phyloP scores from a whole-genome alignment of 1,284 basidiomycete genomes.

The Apiotrichum siamense region DNA sequence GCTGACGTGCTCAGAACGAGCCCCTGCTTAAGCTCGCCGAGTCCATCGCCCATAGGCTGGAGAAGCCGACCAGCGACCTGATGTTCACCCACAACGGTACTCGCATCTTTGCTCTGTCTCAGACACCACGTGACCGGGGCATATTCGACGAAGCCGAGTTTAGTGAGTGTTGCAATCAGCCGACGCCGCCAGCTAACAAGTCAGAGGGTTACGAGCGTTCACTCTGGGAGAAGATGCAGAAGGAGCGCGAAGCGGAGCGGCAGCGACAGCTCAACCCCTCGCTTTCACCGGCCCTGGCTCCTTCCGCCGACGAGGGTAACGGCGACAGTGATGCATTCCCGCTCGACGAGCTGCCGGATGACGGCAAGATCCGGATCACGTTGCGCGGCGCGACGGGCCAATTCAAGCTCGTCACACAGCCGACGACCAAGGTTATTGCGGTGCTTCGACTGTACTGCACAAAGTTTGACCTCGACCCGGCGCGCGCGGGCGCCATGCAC shows the following conservation, averaged over 20 bases:
- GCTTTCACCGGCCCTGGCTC: background rate
- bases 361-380: conserved; percentile 1
- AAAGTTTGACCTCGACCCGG: conserved; percentile 5
- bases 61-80: conserved; percentile 23
- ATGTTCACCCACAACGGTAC: conserved; percentile 25
- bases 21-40: conserved; percentile 17
- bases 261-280: background rate
- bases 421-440: conserved; percentile 1
- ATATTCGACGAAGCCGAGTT: conserved; percentile 24
- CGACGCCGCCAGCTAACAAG: background rate
- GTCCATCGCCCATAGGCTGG: conserved; percentile 18
- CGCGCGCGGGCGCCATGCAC: conserved; percentile 9
- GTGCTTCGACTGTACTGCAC: conserved; percentile 21
- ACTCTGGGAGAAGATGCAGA: conserved; percentile 22
- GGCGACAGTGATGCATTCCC: background rate
- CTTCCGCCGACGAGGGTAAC: too few relatives aligned
- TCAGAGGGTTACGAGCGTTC: conserved; percentile 31
- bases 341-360: background rate
- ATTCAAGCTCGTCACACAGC: background rate
- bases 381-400: conserved; percentile 12
- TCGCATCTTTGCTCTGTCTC: conserved; percentile 14
- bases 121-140: conserved; percentile 23
- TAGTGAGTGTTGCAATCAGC: conserved; percentile 16
- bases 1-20: conserved; percentile 15
- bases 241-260: conserved; percentile 4